phyloP scores from a whole-genome alignment of 495 filamentous ascomycete species.

The Tuber microsphaerosporum region DNA sequence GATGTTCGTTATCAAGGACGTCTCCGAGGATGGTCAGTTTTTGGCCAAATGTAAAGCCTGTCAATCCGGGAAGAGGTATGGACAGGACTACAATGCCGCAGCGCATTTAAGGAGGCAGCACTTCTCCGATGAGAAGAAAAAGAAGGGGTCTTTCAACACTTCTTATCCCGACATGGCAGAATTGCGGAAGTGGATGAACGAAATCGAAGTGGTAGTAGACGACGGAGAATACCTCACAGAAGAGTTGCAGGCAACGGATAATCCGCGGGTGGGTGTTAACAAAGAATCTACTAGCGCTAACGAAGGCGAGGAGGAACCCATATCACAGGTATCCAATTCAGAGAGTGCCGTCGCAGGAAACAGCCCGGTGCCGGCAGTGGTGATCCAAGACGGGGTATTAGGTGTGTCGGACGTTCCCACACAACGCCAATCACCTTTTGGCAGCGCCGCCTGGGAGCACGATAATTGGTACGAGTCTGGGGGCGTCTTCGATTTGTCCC shows the following conservation, averaged over 20 bases:
- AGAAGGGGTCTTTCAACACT: conserved; percentile 36
- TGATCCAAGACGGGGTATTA: neutral
- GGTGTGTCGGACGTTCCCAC: neutral
- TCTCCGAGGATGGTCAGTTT: conserved; percentile 54
- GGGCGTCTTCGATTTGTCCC: neutral
- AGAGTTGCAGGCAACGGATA: neutral
- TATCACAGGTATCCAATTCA: neutral
- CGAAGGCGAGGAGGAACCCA: neutral
- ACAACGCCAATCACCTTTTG: neutral
- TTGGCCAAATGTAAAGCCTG: conserved; percentile 87
- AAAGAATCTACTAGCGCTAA: neutral
- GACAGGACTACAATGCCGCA: conserved; percentile 91
- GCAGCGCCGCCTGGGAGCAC: neutral
- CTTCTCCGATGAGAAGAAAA: conserved; percentile 60
- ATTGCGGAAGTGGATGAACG: conserved; percentile 30
- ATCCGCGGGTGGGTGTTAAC: neutral
- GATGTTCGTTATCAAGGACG: conserved; percentile 62
- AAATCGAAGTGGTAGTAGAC: conserved; percentile 18
- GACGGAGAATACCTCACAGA: neutral
- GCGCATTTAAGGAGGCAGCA: conserved; percentile 86
- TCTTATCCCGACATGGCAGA: conserved; percentile 23
- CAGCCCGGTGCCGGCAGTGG: neutral
- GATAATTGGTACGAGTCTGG: neutral
- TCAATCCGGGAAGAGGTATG: conserved; percentile 65
- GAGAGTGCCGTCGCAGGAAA: neutral